Base-by-base conservation (phyloP, 2,329 filamentous ascomycete species). In the Conoideocrella luteorostrata region DNA sequence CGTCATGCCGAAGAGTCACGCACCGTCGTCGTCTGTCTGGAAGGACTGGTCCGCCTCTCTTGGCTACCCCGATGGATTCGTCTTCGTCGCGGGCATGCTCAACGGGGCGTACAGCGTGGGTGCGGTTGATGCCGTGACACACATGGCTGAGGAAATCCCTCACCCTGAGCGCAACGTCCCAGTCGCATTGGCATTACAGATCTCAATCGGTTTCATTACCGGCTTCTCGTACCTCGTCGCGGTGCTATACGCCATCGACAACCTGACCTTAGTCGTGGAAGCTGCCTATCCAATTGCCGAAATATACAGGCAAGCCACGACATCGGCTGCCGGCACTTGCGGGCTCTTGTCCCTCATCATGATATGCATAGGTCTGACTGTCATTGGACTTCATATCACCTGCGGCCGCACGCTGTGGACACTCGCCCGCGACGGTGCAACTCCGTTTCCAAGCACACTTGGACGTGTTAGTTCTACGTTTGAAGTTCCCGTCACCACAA, bases 41-140 rank as follows among this genome's bases (percentile, higher is more conserved):
- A 54, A 39, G 2, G 57, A 67, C 10, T 70, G 67, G 67, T 51
- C 52, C 10, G 61, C 63, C 18, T 50, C 60, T 26, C 62, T 67
- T 35, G 67, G 67, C 13, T 70, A 69, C 35, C 59, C 62, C 0
- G 50, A 67, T 24, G 66, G 65, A 0, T 66, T 70, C 44, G 66
- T 69, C 2, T 70, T 70, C 38, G 54, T 65, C 4, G 56, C 59
- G 0, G 65, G 65, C 2, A 68, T 68, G 65, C 59, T 68, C n/a
- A 87, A 87, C 52, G 83, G 81, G 10, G 82, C 82, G 3, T 87
- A 78, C 56, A 75, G 77, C 35, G 76, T 86, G 10, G 84, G 82
- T 6, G 77, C 78, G 1, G 77, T 80, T 0, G 83, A 87, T 55
- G 77, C 78, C 38, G 75, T 79, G 1, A 77, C 76, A 2, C 82